These are phyloP conservation scores for Talaromyces islandicus DNA, from an alignment of 2,329 filamentous ascomycete species.

Conservation along the genomic window DNA sequence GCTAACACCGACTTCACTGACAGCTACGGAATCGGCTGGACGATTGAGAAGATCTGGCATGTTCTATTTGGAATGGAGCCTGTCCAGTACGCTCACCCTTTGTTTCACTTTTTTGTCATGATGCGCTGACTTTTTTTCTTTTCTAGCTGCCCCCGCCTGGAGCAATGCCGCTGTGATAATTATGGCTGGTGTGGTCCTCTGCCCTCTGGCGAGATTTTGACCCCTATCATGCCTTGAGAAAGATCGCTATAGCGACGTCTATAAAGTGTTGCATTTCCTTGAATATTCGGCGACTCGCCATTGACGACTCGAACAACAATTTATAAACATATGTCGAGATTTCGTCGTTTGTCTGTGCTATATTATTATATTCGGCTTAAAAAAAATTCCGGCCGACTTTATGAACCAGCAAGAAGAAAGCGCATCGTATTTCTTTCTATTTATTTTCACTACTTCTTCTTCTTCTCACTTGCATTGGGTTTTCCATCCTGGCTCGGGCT, in stretches of 20 bases:
- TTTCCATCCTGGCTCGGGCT: not conserved
- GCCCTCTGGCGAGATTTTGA: constrained; percentile 17
- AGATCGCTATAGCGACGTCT: not conserved
- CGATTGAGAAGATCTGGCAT: constrained; percentile 29
- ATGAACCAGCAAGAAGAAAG: not conserved
- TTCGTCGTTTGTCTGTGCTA: not conserved
- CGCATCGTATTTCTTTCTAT: not conserved
- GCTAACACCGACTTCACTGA: constrained; percentile 23
- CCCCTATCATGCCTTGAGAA: constrained; percentile 9
- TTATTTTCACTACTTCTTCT: too few relatives aligned
- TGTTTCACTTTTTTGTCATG: not conserved
- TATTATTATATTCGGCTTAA: not conserved
- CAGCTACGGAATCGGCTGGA: constrained; percentile 24
- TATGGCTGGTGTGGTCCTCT: constrained; percentile 27
- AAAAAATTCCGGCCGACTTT: not conserved
- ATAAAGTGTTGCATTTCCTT: not conserved
- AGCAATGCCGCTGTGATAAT: constrained; percentile 25
- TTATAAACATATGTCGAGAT: not conserved
- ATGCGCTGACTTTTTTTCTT: not conserved
- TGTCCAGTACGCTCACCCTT: constrained; percentile 18
- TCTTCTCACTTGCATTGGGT: not conserved
- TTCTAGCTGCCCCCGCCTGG: constrained; percentile 21
- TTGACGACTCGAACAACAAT: not conserved
- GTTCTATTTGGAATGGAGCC: constrained; percentile 25
- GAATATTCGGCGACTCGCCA: not conserved